phyloP scores from a whole-genome alignment of 2,329 filamentous ascomycete genomes.

The Colletotrichum kahawae region DNA sequence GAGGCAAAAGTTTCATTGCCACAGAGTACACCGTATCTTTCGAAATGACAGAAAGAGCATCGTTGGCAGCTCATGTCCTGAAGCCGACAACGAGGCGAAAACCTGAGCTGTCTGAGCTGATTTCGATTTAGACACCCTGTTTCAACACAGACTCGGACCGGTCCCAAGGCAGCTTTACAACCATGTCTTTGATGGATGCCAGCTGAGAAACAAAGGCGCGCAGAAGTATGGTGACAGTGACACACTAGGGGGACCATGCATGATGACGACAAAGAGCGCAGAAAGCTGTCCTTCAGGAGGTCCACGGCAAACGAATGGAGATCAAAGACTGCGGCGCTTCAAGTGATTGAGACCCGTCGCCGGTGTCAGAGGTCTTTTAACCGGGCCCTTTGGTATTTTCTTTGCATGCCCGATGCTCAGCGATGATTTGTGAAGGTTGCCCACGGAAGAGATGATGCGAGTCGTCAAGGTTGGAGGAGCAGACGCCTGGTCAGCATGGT shows the following conservation, averaged over 20 bases:
- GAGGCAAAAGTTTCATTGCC: fast-evolving
- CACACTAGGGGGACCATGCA: fast-evolving
- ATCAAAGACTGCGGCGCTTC: neutral
- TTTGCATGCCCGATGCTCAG: neutral
- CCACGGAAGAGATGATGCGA: neutral
- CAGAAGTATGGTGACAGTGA: neutral
- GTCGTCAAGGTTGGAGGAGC: neutral
- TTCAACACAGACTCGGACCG: neutral
- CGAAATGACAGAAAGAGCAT: neutral
- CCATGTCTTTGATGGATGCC: neutral
- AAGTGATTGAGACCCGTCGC: neutral
- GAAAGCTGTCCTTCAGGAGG: neutral
- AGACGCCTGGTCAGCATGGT: neutral
- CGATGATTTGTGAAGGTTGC: neutral
- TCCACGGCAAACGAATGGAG: neutral
- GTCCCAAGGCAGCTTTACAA: neutral
- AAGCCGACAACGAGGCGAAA: neutral
- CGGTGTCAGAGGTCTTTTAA: neutral
- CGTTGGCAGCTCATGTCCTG: neutral
- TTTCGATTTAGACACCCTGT: neutral
- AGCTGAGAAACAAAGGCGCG: neutral
- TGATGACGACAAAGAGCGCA: neutral
- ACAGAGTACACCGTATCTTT: neutral
- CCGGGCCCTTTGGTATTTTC: neutral
- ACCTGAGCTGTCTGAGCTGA: fast-evolving